Conservation (phyloP, 208 protist genomes). For the Wallacemonas sp. region DNA sequence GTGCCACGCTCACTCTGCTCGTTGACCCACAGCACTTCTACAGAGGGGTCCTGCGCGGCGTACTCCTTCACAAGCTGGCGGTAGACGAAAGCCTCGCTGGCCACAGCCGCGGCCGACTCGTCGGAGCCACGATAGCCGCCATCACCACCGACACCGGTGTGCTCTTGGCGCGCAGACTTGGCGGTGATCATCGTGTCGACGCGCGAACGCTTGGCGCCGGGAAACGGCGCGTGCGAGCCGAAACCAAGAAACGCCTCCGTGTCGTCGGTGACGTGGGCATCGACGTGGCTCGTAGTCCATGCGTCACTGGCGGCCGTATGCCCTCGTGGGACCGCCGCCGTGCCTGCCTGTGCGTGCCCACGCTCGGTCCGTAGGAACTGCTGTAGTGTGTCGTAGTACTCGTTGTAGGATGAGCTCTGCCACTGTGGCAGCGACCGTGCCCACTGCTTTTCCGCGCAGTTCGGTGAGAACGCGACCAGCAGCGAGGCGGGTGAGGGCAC, state of each 20-base stretch:
- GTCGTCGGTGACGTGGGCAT: not conserved
- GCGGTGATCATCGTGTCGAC: not conserved
- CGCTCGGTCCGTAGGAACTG: not conserved
- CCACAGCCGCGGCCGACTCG: constrained; percentile 45
- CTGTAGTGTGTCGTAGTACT: constrained; percentile 6
- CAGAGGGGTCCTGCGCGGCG: constrained; percentile 10
- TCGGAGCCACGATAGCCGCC: constrained; percentile 9
- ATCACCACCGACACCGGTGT: not conserved
- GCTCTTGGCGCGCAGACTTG: not conserved
- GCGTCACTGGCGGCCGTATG: too few species aligned
- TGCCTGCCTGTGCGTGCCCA: not conserved
- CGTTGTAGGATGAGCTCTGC: constrained; percentile 15
- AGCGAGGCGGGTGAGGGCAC: not conserved
- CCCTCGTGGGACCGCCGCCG: not conserved
- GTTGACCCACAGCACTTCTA: constrained; percentile 81
- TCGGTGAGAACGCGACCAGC: constrained; percentile 1
- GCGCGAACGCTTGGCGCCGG: not conserved
- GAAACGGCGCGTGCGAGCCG: not conserved
- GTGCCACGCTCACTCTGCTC: constrained; percentile 51
- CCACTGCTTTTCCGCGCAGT: constrained; percentile 8
- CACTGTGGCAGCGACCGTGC: constrained; percentile 31
- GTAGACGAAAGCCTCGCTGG: constrained; percentile 75
- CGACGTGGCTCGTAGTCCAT: too few species aligned
- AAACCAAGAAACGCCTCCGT: not conserved
- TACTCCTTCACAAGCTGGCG: constrained; percentile 44